phyloP scores from a whole-genome alignment of 805 yeast species.

The Saturnispora saitoi region DNA sequence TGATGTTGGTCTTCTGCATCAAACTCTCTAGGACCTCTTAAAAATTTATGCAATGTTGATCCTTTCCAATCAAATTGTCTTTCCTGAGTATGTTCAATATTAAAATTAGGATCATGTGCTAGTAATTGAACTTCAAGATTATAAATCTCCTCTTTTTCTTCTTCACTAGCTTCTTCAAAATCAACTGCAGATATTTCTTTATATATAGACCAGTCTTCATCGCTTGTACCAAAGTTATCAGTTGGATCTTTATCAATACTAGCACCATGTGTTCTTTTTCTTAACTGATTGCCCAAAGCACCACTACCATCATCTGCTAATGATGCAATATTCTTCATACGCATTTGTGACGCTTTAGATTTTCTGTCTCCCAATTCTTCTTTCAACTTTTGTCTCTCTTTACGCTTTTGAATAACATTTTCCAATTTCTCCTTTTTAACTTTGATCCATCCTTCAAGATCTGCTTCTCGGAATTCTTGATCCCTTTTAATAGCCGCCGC shows the following conservation, averaged over 20 bases:
- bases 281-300: slow-evolving; percentile 8
- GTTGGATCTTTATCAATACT: slow-evolving; percentile 85
- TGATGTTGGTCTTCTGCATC: slow-evolving; percentile 78
- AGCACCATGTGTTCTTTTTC: slow-evolving; percentile 46
- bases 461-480: slow-evolving; percentile 64
- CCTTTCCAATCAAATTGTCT: slow-evolving; percentile 79
- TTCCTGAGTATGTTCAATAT: slow-evolving; percentile 76
- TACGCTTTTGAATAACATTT: slow-evolving; percentile 48
- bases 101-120: slow-evolving; percentile 77
- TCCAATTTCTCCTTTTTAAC: slow-evolving; percentile 57
- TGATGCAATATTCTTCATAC: slow-evolving; percentile 87
- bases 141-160: slow-evolving; percentile 51
- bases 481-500: slow-evolving; percentile 61
- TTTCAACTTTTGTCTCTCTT: slow-evolving; percentile 60
- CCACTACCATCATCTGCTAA: slow-evolving; percentile 57
- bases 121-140: slow-evolving; percentile 67
- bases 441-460: slow-evolving; percentile 72
- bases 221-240: slow-evolving; percentile 92
- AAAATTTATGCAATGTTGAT: slow-evolving; percentile 69
- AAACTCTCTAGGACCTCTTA: slow-evolving; percentile 85
- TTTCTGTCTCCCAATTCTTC: slow-evolving; percentile 81
- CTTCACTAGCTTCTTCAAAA: slow-evolving; percentile 75
- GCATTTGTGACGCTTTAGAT: slow-evolving; percentile 81
- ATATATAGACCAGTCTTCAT: slow-evolving; percentile 91
- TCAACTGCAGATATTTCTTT: slow-evolving; percentile 69